Evolutionary conservation across 1,284 basidiomycete genomes (phyloP), one percentile per base, ranked within the genome.

Genomic region (Apiotrichum laibachii): DNA sequence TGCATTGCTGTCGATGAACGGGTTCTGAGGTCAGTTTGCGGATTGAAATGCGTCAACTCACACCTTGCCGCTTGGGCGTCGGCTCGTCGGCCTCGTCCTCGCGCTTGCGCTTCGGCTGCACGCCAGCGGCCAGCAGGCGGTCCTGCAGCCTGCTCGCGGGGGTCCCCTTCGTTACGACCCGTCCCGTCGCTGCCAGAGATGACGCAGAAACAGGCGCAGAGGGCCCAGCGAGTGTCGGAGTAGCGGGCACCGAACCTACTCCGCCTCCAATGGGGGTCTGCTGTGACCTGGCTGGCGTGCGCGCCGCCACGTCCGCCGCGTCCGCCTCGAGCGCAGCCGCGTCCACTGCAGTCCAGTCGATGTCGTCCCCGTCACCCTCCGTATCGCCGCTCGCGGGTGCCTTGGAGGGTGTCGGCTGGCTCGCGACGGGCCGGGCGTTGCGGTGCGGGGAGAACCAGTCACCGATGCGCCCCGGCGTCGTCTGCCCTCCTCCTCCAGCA

Each of bases 291-390:
- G 37, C 44, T 6, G 48, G 31, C 10, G 37, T 55, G 21, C 19
- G 39, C 10, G 26, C 3, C 26, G 26, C 51, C 13, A 19, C 19
- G 13, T 53, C 43, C 19, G 43, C 49, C 26, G 74, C 74, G 12
- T 72, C 68, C 2, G 60, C 55, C 52, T 74, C 75, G 16, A 76
- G 57, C 11, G 53, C 58, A 39, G 72, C 71, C 12, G 72, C 58
- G 43, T 76, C 71, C 0, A 76, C 69, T 31, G 63, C 53, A 5
- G 54, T 57, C 75, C 73, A 75, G 53, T 75, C 75, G 5, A 76
- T 70, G 10, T 47, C 58, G 37, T 52, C 44, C 43, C 67, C 58
- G 37, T 52, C 44, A 40, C 67, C 22, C 4, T 46, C 45, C 44
- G 21, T 18, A 4, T 43, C 42, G 15, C 9, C 42, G 18, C 33